Evolutionary conservation across 1,284 basidiomycete genomes (phyloP), one percentile per base, ranked within the genome.

Genomic region (Cryptococcus jaspeensis): DNA sequence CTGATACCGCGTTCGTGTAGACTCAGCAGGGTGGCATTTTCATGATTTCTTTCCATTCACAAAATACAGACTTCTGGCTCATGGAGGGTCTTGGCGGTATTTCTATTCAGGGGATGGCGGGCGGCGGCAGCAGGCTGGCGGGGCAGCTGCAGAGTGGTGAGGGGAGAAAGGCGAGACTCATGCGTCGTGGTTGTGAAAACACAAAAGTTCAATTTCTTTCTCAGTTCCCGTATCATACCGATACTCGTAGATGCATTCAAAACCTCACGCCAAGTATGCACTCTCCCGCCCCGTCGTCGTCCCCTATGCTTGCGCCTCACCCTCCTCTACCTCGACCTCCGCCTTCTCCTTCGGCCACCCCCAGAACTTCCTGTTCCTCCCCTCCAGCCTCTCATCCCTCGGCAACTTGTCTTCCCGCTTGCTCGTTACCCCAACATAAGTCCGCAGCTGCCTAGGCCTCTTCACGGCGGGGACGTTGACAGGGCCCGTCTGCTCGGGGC

Each of bases 371-470:
- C 78, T 65, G 50, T 76, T 73, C 52, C 77, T 61, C 2, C 93
- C 93, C 16, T 81, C 77, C 1, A 74, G 70, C 2, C 79, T 75
- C 72, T 90, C 87, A 69, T 95, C 87, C 56, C 92, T 83, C 11
- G 93, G 93, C 25, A 97, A 82, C 62, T 82, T 84, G 69, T 96
- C 92, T 41, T 88, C 87, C 51, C 84, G 84, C 48, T 85, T 81
- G 42, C 88, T 81, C 13, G 89, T 89, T 40, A 97, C 82, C 39
- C 93, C 93, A 52, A 95, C 84, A 67, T 84, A 94, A 72, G 85
- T 86, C 58, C 88, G 84, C 57, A 72, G 53, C 41, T 69, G 69
- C 42, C 73, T 67, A 13, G 77, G 77, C 37, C 63, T 59, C 55
- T 76, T 76, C 36, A 76, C 72, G 2, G 58, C 50, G 2, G 57